Base-by-base conservation (phyloP, 352 stramenopile genomes). In the Pythium coloratum region DNA sequence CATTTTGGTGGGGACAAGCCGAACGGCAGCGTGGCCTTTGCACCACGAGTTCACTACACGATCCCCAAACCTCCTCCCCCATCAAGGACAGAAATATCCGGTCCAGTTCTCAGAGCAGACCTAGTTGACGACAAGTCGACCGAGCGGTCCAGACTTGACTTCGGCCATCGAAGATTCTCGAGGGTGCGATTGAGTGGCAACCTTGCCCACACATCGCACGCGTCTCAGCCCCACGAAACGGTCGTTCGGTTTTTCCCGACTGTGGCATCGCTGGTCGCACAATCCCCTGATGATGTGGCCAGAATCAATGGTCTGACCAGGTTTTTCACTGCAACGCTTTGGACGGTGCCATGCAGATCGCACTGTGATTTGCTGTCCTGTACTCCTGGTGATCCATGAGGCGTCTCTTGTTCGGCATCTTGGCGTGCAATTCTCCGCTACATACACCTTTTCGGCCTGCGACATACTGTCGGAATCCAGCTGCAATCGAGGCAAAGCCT, bases 251-350 rank as follows among this genome's bases (percentile, higher is more conserved):
- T 16, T 30, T 30, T 4, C 28, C 28, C 28, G 28, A 26, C 16
- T 20, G 42, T 10, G 18, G n/a, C n/a, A 50, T 32, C 46, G 16
- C 42, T 16, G 42, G 42, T 16, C 38, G 42, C 46, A 53, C 46
- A 28, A 53, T 53, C 46, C 8, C 46, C 6, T 53, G n/a, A 32
- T 53, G 46, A 53, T 53, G 14, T 53, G 46, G 46, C 46, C 46
- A 53, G 46, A 30, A 30, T 30, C 28, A 30, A 30, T 30, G 28
- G 28, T 30, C 28, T 30, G 28, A 53, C 20, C n/a, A 32, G 46
- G 24, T 3, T 32, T 32, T 9, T 28, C 46, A 16, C 46, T 53
- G 46, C 46, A 16, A 14, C 38, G 16, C 38, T 12, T 53, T 32
- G 20, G n/a, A 32, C 20, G 20, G 20, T 24, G 20, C 20, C 20